Evolutionary conservation across 2,329 filamentous ascomycete genomes (phyloP).

Genomic region (Penicillium capsulatum): DNA sequence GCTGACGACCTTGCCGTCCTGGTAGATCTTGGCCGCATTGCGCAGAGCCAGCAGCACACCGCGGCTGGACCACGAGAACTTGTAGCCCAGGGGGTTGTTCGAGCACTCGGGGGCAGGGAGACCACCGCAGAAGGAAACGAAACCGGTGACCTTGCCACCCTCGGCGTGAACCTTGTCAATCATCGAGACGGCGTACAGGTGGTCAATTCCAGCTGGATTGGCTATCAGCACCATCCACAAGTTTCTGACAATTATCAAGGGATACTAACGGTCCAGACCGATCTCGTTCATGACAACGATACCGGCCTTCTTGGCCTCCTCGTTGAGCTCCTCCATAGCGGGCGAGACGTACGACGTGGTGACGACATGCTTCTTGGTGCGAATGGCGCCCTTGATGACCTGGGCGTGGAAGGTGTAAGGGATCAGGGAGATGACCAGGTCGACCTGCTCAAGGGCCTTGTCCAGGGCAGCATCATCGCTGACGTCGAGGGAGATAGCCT

Average conservation of each 20-base stretch:
- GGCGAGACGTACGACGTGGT: conserved; percentile 92
- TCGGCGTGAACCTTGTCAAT: conserved; percentile 75
- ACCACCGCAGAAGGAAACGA: conserved; percentile 82
- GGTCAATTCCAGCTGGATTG: conserved; percentile 36
- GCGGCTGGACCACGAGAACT: conserved; percentile 74
- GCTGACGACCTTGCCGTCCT: conserved; percentile 70
- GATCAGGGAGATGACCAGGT: conserved; percentile 77
- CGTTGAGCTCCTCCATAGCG: conserved; percentile 84
- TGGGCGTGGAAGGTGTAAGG: conserved; percentile 83
- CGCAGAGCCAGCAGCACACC: conserved; percentile 83
- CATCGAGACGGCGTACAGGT: conserved; percentile 75
- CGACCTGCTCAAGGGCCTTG: conserved; percentile 67
- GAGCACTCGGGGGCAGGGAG: conserved; percentile 69
- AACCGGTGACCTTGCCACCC: conserved; percentile 79
- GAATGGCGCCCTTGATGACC: conserved; percentile 91
- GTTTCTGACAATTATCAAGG: too few relatives aligned
- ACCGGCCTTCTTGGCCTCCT: conserved; percentile 77
- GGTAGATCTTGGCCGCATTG: conserved; percentile 78
- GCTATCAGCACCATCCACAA: too few relatives aligned
- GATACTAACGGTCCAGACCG: conserved; percentile 43
- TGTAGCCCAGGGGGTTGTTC: conserved; percentile 89
- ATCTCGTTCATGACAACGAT: conserved; percentile 99
- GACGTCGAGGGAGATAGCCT: conserved; percentile 79
- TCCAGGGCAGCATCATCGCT: conserved; percentile 72
- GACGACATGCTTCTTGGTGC: conserved; percentile 91